Conservation (phyloP, 2,329 filamentous ascomycete genomes). For the Penicillium frequentans region DNA sequence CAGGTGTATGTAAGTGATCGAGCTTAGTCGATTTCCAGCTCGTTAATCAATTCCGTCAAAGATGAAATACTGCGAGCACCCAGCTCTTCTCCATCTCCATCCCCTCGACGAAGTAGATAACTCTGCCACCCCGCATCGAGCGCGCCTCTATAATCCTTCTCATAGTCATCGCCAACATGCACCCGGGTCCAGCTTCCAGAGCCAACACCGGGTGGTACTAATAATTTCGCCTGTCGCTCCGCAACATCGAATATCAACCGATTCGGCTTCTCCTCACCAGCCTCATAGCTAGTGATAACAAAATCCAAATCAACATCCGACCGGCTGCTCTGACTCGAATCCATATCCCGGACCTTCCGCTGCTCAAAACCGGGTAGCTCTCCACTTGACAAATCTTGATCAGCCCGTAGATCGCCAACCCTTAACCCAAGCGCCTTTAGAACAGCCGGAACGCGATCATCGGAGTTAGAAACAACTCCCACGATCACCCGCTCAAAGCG, state of each 20-base stretch:
- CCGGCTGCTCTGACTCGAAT: background rate
- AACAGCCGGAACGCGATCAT: slow-evolving; percentile 44
- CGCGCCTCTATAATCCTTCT: slow-evolving; percentile 44
- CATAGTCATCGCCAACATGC: slow-evolving; percentile 48
- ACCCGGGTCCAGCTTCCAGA: slow-evolving; percentile 29
- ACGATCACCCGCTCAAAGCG: slow-evolving; percentile 38
- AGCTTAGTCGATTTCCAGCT: slow-evolving; percentile 9
- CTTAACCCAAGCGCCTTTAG: slow-evolving; percentile 40
- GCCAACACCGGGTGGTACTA: background rate
- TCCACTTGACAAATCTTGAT: slow-evolving; percentile 30
- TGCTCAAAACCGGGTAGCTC: slow-evolving; percentile 27
- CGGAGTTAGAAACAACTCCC: slow-evolving; percentile 49
- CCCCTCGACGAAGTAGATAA: slow-evolving; percentile 30
- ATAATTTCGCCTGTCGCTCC: slow-evolving; percentile 27
- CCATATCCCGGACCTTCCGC: background rate
- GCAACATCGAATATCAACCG: slow-evolving; percentile 42
- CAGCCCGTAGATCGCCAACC: slow-evolving; percentile 36
- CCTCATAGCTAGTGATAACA: slow-evolving; percentile 49
- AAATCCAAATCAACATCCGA: slow-evolving; percentile 40
- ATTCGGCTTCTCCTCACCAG: slow-evolving; percentile 46
- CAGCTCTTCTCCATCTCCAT: background rate
- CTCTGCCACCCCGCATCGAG: slow-evolving; percentile 39
- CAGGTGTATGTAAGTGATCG: background rate
- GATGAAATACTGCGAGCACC: slow-evolving; percentile 19
- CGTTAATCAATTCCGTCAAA: slow-evolving; percentile 24